Conservation (phyloP, 2,329 filamentous ascomycete species). For the Trichoderma sp. region DNA sequence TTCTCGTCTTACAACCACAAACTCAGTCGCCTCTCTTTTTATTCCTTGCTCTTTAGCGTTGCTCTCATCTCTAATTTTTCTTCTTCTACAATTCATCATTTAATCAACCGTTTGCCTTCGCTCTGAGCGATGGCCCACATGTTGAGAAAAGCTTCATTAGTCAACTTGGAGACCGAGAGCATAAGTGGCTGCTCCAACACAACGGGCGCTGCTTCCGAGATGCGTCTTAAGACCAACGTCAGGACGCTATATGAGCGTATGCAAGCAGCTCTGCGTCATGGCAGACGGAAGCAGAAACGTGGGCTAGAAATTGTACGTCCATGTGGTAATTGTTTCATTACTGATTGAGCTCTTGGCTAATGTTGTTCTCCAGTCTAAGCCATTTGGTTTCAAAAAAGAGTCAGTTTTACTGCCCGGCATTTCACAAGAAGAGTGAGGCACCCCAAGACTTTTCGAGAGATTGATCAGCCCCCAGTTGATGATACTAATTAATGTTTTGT, state of each 20-base stretch:
- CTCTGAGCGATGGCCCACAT: constrained; percentile 20
- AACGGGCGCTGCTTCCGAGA: constrained; percentile 26
- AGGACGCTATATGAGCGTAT: constrained; percentile 48
- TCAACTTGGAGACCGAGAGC: constrained; percentile 24
- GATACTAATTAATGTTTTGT: constrained; percentile 2
- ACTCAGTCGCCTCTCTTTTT: neutral
- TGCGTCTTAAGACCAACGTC: constrained; percentile 46
- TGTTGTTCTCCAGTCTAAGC: constrained; percentile 51
- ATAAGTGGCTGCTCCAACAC: constrained; percentile 21
- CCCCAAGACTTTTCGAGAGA: neutral
- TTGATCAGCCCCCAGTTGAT: neutral
- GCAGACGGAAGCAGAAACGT: constrained; percentile 44
- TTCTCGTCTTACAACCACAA: neutral
- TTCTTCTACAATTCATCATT: neutral
- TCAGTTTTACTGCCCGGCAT: constrained; percentile 56
- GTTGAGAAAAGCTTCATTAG: constrained; percentile 3
- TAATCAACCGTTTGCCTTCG: neutral
- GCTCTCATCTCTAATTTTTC: too few relatives aligned
- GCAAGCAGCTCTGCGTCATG: constrained; percentile 43
- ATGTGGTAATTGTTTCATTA: neutral
- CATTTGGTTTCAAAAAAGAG: constrained; percentile 60
- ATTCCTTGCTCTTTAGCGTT: neutral
- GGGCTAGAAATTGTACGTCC: constrained; percentile 50
- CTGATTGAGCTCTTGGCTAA: constrained; percentile 29
- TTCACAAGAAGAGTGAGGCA: constrained; percentile 59